These are phyloP conservation scores for Wickerhamiella infanticola DNA, from an alignment of 1,139 yeast genomes.

Conservation along the genomic window DNA sequence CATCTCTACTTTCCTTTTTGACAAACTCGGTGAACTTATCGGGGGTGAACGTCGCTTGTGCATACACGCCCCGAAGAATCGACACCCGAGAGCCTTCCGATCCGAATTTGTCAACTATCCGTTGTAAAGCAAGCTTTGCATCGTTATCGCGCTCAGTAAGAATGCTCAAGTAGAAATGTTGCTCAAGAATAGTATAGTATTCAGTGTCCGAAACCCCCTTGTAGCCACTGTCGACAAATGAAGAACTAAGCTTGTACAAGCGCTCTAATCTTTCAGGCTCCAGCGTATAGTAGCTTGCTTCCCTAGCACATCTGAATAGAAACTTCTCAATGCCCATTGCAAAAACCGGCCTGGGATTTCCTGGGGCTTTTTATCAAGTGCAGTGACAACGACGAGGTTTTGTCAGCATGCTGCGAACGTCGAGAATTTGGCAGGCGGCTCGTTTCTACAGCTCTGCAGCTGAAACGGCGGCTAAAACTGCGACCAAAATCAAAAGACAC, in stretches of 20 bases:
- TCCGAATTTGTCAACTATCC: constrained; percentile 50
- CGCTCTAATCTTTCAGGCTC: constrained; percentile 17
- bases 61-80: constrained; percentile 39
- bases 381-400: not conserved
- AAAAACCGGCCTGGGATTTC: not conserved
- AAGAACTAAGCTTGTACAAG: constrained; percentile 18
- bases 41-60: constrained; percentile 40
- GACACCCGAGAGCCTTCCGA: constrained; percentile 35
- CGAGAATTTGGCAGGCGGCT: not conserved
- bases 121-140: constrained; percentile 50
- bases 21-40: constrained; percentile 7
- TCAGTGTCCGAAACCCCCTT: constrained; percentile 33
- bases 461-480: not conserved
- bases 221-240: constrained; percentile 23
- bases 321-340: constrained; percentile 4
- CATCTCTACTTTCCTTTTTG: not conserved
- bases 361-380: not conserved
- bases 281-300: constrained; percentile 13
- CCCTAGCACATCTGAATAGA: constrained; percentile 11
- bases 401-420: not conserved
- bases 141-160: constrained; percentile 52
- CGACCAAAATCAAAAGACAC: constrained; percentile 9
- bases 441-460: not conserved
- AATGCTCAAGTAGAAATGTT: constrained; percentile 53
- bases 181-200: constrained; percentile 45